Evolutionary conservation across 345 rosid genomes (phyloP).

Genomic region (Carallia brachiata): DNA sequence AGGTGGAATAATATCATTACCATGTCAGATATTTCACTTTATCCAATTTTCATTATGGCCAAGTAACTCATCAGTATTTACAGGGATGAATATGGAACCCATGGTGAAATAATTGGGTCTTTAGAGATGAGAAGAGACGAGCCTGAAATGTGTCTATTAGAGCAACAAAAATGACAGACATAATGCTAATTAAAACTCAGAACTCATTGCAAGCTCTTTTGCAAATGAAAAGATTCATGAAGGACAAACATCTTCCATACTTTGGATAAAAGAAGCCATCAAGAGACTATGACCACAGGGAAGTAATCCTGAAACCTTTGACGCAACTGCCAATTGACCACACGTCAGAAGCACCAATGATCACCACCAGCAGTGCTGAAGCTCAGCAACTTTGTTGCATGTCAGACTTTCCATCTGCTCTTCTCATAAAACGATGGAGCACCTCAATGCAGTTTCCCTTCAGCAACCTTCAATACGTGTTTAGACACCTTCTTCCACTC

Average conservation of each 20-base stretch:
- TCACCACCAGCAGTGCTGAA: constrained; percentile 39
- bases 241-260: constrained; percentile 4
- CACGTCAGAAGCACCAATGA: constrained; percentile 35
- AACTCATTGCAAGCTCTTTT: constrained; percentile 1
- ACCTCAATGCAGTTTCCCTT: constrained; percentile 11
- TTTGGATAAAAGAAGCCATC: constrained; percentile 1
- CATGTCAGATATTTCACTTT: too few relatives aligned
- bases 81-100: too few relatives aligned
- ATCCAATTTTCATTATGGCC: too few relatives aligned
- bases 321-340: constrained; percentile 40
- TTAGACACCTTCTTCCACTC: constrained; percentile 5
- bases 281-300: constrained; percentile 29
- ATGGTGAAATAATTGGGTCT: too few relatives aligned
- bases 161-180: too few relatives aligned
- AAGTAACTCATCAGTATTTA: too few relatives aligned
- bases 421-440: constrained; percentile 25
- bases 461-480: constrained; percentile 14
- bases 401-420: constrained; percentile 31
- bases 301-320: constrained; percentile 47
- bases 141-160: too few relatives aligned
- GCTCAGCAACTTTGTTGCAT: constrained; percentile 40
- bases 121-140: too few relatives aligned
- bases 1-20: too few relatives aligned
- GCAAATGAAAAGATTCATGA: background rate
- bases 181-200: background rate